Percentiles rank a stretch among this genome's conserved stretches.
These are phyloP conservation scores for Chaetomiaceae sp. DNA, from an alignment of 2,329 filamentous ascomycete genomes.

Conservation along the genomic window DNA sequence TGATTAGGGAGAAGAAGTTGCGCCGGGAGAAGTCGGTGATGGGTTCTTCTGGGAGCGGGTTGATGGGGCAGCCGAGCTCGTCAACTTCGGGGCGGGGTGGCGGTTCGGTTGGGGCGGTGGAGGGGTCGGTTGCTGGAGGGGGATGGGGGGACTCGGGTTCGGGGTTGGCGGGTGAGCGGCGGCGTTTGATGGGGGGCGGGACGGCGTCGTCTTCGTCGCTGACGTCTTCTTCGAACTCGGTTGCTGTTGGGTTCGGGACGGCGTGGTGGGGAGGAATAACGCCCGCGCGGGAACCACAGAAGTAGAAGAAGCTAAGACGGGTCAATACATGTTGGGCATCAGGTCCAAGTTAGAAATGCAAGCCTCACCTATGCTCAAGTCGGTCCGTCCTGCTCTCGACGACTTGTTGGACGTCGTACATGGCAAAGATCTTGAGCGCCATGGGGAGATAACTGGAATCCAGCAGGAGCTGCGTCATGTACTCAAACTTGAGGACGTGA, in stretches of 20 bases:
- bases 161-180: constrained; percentile 37
- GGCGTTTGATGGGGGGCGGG: constrained; percentile 73
- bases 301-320: constrained; percentile 76
- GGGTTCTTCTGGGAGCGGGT: constrained; percentile 64
- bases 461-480: constrained; percentile 84
- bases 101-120: background rate
- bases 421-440: constrained; percentile 86
- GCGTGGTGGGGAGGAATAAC: constrained; percentile 23
- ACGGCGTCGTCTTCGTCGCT: constrained; percentile 62
- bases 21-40: constrained; percentile 89
- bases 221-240: constrained; percentile 34
- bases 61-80: constrained; percentile 77
- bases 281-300: constrained; percentile 64
- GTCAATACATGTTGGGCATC: too few species aligned
- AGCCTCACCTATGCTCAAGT: constrained; percentile 67
- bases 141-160: background rate
- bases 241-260: constrained; percentile 27
- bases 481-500: constrained; percentile 93
- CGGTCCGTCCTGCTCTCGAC: constrained; percentile 82
- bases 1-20: constrained; percentile 93
- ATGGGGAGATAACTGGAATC: constrained; percentile 94
- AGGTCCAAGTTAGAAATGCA: too few species aligned
- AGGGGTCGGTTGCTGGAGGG: background rate
- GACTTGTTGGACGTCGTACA: constrained; percentile 88
- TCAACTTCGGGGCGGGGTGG: constrained; percentile 61